Percentiles rank a stretch among this genome's conserved stretches.
These are phyloP conservation scores for Iberis pinnata DNA, from an alignment of 345 rosid genomes.

Conservation along the genomic window DNA sequence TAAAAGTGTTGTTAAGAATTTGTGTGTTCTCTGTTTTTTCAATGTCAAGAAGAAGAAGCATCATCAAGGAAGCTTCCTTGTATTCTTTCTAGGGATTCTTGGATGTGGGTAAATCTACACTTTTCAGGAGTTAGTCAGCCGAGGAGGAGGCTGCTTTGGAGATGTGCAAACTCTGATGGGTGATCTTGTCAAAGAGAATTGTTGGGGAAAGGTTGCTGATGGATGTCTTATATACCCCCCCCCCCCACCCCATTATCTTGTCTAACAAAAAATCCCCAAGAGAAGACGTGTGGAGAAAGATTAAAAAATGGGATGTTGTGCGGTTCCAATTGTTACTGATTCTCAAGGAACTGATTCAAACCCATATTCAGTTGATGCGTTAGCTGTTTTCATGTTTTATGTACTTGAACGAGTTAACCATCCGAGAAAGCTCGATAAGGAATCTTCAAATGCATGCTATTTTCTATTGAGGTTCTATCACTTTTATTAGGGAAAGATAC, in stretches of 20 bases:
- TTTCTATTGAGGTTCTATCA: slow-evolving; percentile 92
- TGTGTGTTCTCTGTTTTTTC: too few species aligned
- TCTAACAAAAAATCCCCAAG: slow-evolving; percentile 99
- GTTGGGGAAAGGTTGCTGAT: slow-evolving; percentile 81
- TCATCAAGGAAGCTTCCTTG: too few species aligned
- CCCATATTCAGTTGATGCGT: slow-evolving; percentile 87
- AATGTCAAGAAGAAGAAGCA: too few species aligned
- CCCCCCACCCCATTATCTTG: slow-evolving; percentile 69
- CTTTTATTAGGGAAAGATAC: slow-evolving; percentile 94
- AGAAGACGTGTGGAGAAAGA: slow-evolving; percentile 99
- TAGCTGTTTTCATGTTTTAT: slow-evolving; percentile 80
- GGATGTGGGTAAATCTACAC: slow-evolving; percentile 97
- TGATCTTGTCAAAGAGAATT: slow-evolving; percentile 84
- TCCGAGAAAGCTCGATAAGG: slow-evolving; percentile 96
- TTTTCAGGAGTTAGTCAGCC: slow-evolving; percentile 73
- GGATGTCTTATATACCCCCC: slow-evolving; percentile 59
- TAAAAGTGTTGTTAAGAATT: too few species aligned
- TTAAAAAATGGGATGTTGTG: too few species aligned
- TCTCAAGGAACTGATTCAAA: slow-evolving; percentile 86
- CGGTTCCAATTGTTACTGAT: slow-evolving; percentile 83
- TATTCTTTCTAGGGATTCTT: slow-evolving; percentile 73
- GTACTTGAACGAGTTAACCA: slow-evolving; percentile 87
- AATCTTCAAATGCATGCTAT: slow-evolving; percentile 76
- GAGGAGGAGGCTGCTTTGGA: too few species aligned
- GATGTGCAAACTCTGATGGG: slow-evolving; percentile 94